Percentiles rank a stretch among this genome's conserved stretches.
Conservation (phyloP, 1,284 basidiomycete genomes). For the Melampsora americana region DNA sequence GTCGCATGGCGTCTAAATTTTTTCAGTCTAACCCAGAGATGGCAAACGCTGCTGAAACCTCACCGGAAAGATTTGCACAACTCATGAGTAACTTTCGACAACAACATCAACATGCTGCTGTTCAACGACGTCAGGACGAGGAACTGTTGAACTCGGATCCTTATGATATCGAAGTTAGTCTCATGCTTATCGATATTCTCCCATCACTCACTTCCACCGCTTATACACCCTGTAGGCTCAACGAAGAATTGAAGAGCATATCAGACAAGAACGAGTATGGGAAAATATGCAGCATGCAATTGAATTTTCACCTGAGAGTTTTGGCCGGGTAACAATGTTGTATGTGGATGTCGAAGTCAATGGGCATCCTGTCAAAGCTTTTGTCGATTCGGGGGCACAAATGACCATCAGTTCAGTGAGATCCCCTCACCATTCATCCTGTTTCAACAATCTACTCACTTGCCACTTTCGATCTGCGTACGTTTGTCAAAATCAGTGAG, state of each 20-base stretch:
- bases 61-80: slow-evolving; percentile 70
- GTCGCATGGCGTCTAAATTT: neutral
- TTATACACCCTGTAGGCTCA: slow-evolving; percentile 61
- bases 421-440: neutral
- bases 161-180: slow-evolving; percentile 70
- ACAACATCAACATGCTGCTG: slow-evolving; percentile 61
- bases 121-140: slow-evolving; percentile 55
- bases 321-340: slow-evolving; percentile 93
- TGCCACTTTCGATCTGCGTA: slow-evolving; percentile 11
- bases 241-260: slow-evolving; percentile 85
- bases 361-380: slow-evolving; percentile 82
- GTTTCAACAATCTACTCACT: neutral
- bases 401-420: slow-evolving; percentile 79
- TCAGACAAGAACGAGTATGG: slow-evolving; percentile 79
- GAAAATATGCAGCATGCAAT: slow-evolving; percentile 89
- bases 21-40: slow-evolving; percentile 72
- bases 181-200: neutral
- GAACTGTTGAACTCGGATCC: slow-evolving; percentile 71
- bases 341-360: slow-evolving; percentile 85
- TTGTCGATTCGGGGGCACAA: slow-evolving; percentile 96
- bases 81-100: slow-evolving; percentile 66
- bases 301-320: slow-evolving; percentile 70
- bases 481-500: slow-evolving; percentile 64
- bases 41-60: slow-evolving; percentile 65
- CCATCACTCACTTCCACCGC: neutral